These are phyloP conservation scores for Trichoderma sp. DNA, from an alignment of 2,329 filamentous ascomycete genomes.

Conservation along the genomic window DNA sequence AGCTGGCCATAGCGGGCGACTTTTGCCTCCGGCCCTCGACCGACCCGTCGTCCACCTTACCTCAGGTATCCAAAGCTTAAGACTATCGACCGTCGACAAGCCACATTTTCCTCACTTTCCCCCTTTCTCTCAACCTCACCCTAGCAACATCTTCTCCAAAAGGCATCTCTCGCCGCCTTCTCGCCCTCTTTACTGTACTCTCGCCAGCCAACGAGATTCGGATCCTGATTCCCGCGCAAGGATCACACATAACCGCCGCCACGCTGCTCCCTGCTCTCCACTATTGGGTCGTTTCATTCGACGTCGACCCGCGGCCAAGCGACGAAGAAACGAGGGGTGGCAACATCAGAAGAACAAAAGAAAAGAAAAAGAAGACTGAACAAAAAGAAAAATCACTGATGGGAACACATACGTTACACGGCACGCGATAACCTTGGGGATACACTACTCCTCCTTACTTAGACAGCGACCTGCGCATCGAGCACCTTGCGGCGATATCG, in stretches of 20 bases:
- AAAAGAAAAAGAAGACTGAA: not conserved
- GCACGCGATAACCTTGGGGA: not conserved
- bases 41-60: not conserved
- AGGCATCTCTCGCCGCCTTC: not conserved
- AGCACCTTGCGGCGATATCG: slow-evolving; percentile 12
- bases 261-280: slow-evolving; percentile 13
- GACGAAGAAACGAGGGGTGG: not conserved
- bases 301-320: not conserved
- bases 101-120: not conserved
- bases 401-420: not conserved
- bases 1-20: slow-evolving; percentile 17
- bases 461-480: not conserved
- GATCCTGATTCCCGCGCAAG: slow-evolving; percentile 2
- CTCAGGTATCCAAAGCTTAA: slow-evolving; percentile 5
- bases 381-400: not conserved
- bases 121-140: not conserved
- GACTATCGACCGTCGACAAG: slow-evolving; percentile 3
- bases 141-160: not conserved
- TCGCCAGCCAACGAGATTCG: not conserved
- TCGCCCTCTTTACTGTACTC: not conserved
- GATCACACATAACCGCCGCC: slow-evolving; percentile 2
- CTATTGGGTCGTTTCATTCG: slow-evolving; percentile 12
- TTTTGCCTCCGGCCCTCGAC: slow-evolving; percentile 4
- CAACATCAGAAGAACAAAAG: not conserved
- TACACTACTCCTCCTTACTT: not conserved